Evolutionary conservation across 352 stramenopile species (phyloP), one percentile per base, ranked within the genome.

Genomic region (Pythium phragmitis): DNA sequence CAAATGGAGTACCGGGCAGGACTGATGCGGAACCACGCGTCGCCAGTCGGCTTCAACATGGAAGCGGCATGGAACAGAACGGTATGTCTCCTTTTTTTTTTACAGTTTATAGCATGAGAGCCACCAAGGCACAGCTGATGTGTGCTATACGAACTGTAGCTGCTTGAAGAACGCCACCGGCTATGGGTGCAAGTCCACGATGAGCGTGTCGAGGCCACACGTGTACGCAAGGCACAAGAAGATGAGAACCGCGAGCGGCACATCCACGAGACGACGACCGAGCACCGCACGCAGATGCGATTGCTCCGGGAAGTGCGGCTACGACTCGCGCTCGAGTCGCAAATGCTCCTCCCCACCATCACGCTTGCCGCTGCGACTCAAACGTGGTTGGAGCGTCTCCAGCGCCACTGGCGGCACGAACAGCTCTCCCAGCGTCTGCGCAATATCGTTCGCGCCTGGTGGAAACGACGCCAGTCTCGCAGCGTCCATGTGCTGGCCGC

Each of bases 21-120:
- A 3, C 13, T 82, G 8, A 48, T 75, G 26, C 59, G 58, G 37
- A 72, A 74, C 21, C 69, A 78, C 30, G 63, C 71, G 4, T 82
- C 75, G 19, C 72, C 73, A 2, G 77, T 88, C 57, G 72, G 73
- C 0, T 88, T 85, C 52, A 88, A 88, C 55, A 77, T 79, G 65
- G 69, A 85, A 62, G 72, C 79, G 33, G 77, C 79, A 33, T 87
- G 81, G 59, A 79, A 79, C 41, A 73, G 60, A 69, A 62, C 72
- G 69, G 79, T 88, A 56, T 1, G 48, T 12, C 7, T n/a, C 9
- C 17, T 3, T 46, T 46, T 3, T 46, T 46, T 4, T 4, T 19
- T 19, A n/a, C 11, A 43, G 6, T 4, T 43, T 13, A 3, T 43
- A 7, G 37, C 2, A 43, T 9, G 6, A 43, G 11, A 7, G 6